Conservation (phyloP, 148 eudicot genomes). For the Amaranthus cruentus region DNA sequence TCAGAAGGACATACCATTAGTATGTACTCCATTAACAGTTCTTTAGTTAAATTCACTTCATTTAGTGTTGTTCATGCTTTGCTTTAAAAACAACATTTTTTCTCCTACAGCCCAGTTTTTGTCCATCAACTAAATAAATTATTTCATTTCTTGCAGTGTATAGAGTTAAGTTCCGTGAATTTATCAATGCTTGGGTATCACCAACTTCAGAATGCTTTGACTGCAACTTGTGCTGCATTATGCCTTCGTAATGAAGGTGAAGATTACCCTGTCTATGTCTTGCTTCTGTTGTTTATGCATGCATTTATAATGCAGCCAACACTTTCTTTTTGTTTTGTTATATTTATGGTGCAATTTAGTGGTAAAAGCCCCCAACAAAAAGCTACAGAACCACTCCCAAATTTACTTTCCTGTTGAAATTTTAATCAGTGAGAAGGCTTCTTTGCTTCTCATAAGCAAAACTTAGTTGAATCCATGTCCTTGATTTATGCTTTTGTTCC, state of each 20-base stretch:
- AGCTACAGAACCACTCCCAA: too few species aligned
- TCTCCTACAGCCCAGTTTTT: not conserved
- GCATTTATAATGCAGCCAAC: not conserved
- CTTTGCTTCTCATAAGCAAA: too few species aligned
- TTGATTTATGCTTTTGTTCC: too few species aligned
- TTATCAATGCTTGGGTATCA: slow-evolving; percentile 76
- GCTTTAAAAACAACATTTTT: not conserved
- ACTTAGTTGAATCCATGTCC: too few species aligned
- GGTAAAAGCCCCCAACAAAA: too few species aligned
- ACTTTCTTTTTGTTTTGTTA: not conserved
- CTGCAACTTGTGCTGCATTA: slow-evolving; percentile 87
- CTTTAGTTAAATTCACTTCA: not conserved
- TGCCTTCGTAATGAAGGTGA: slow-evolving; percentile 79
- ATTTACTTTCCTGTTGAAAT: too few species aligned
- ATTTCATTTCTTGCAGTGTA: slow-evolving; percentile 34
- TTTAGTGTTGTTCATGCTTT: not conserved
- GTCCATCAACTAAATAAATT: not conserved
- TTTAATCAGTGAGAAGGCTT: too few species aligned
- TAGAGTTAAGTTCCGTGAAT: slow-evolving; percentile 52
- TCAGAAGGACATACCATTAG: slow-evolving; percentile 56
- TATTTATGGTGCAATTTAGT: too few species aligned
- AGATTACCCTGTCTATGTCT: not conserved
- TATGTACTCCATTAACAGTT: slow-evolving; percentile 24
- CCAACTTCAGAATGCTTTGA: slow-evolving; percentile 89
- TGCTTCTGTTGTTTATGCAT: not conserved